Base-by-base conservation (phyloP, 2,329 filamentous ascomycete species). In the Decorospora gaudefroyi region DNA sequence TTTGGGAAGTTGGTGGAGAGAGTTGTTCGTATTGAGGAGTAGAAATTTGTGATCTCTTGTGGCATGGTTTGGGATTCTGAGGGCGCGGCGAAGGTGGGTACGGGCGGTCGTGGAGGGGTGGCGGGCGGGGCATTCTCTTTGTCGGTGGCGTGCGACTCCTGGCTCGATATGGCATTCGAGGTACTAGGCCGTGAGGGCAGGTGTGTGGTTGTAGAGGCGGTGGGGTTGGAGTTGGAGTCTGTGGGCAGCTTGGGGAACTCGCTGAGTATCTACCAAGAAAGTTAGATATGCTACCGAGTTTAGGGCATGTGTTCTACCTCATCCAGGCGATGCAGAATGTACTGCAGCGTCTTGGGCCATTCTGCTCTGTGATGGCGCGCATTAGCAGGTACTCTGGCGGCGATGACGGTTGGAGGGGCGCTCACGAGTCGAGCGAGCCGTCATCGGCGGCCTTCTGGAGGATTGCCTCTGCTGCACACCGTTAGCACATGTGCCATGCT, bases 161-260 rank as follows among this genome's bases (percentile, higher is more conserved):
- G 69, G 38, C 63, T 69, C 6, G 65, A 63, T n/a, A 53, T 28
- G 35, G 44, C 36, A 32, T 48, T 53, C 30, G 53, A 53, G 10
- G 47, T 57, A 50, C 49, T 55, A 21, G 49, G 57, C 25, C 43
- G 50, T n/a, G 55, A 44, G 9, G 53, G 37, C 15, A 51, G 40
- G 30, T 54, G 57, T 19, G 55, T 58, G 51, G 54, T 51, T 47
- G 68, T 46, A 74, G 72, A 54, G 72, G 74, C 46, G 67, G 71
- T 56, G 65, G 52, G 65, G 40, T 72, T 62, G 72, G 74, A 46
- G 65, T 71, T 57, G 65, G 53, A 64, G 41, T 74, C 64, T 57
- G 73, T 62, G 48, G 72, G 69, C 29, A 74, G 87, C 57, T 86
- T 85, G 28, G 87, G 84, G 60, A 95, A 96, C 38, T 86, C 84